Conservation (phyloP, 2,329 filamentous ascomycete species). For the Scolecobasidium constrictum region DNA sequence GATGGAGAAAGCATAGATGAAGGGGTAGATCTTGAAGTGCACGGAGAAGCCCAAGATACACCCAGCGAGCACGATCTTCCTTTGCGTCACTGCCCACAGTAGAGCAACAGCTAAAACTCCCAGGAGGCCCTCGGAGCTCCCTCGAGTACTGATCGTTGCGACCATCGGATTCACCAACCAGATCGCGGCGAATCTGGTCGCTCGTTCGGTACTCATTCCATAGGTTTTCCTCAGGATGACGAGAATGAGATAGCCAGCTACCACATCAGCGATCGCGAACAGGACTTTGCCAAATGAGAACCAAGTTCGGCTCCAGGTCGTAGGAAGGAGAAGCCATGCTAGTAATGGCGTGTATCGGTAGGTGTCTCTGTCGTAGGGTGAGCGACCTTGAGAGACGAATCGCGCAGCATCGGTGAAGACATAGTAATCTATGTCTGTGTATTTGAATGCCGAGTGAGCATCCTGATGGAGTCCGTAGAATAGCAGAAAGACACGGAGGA, state of each 20-base stretch:
- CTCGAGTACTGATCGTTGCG: conserved; percentile 87
- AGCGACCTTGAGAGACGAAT: conserved; percentile 54
- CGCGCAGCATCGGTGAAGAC: conserved; percentile 95
- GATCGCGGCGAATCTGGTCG: conserved; percentile 68
- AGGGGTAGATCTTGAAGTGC: conserved; percentile 98
- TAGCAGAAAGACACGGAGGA: conserved; percentile 63
- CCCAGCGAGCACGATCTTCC: conserved; percentile 55
- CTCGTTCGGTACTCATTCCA: conserved; percentile 30
- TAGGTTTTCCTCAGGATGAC: conserved; percentile 35
- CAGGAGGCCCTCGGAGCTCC: conserved; percentile 83
- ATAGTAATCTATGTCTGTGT: conserved; percentile 97
- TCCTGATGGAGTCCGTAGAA: conserved; percentile 91
- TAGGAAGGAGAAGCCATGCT: conserved; percentile 82
- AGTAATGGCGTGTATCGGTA: conserved; percentile 95
- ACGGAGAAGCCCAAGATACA: conserved; percentile 70
- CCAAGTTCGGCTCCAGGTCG: conserved; percentile 49
- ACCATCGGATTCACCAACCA: conserved; percentile 99
- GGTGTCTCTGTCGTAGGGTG: conserved; percentile 82
- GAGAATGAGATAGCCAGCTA: conserved; percentile 71
- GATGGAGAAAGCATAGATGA: conserved; percentile 80
- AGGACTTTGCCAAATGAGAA: conserved; percentile 82
- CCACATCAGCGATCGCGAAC: conserved; percentile 72
- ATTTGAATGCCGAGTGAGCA: conserved; percentile 82
- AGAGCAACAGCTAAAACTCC: conserved; percentile 75
- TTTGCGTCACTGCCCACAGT: conserved; percentile 67